phyloP scores from a whole-genome alignment of 192 early-diverging fungal genomes.

The Coemansia sp. region DNA sequence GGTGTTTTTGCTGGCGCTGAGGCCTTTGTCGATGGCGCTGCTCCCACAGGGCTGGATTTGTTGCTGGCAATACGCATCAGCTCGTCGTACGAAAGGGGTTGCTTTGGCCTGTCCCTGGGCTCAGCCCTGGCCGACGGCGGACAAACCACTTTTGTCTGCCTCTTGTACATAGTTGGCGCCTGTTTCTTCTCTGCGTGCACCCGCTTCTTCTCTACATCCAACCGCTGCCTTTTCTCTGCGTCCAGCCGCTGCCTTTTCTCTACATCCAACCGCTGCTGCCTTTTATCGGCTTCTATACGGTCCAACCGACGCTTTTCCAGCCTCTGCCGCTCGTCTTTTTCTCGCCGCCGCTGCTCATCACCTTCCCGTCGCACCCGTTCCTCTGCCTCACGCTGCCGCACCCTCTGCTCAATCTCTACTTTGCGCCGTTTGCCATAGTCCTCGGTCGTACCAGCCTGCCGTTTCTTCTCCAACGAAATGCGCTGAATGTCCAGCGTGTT shows the following conservation, averaged over 20 bases:
- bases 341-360: not conserved
- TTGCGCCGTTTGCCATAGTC: constrained; percentile 34
- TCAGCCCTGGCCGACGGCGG: not conserved
- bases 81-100: constrained; percentile 39
- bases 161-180: not conserved
- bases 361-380: constrained; percentile 16
- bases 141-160: not conserved
- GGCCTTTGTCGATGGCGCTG: not conserved
- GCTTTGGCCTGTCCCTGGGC: not conserved
- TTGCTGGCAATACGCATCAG: constrained; percentile 50
- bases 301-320: not conserved
- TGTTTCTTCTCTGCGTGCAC: not conserved
- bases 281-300: constrained; percentile 25
- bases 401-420: constrained; percentile 30
- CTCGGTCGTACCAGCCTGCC: constrained; percentile 12
- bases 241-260: constrained; percentile 25
- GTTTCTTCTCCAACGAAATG: constrained; percentile 27
- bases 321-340: not conserved
- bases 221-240: constrained; percentile 1
- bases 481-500: constrained; percentile 50
- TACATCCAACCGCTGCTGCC: constrained; percentile 26
- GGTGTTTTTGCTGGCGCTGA: not conserved
- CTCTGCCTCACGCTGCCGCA: constrained; percentile 35
- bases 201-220: not conserved
- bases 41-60: not conserved